Base-by-base conservation (phyloP, 441 rosid species). In the Pelargonium myrrhifolium region DNA sequence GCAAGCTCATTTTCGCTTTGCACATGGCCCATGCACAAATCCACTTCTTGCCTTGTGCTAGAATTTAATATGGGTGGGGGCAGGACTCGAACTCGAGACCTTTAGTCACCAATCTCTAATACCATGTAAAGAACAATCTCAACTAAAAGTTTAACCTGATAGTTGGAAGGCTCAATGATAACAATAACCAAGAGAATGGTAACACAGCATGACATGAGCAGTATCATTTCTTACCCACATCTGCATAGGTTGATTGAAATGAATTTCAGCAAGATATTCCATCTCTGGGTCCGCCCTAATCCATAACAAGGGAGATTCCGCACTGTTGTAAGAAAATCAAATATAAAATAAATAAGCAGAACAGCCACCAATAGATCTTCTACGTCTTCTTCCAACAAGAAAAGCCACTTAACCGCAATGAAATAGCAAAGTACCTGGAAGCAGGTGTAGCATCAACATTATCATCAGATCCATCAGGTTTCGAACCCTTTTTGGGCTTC, bases 211-310 rank as follows among this genome's bases (percentile, higher is more conserved):
- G 60, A 76, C 24, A 64, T 40, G 14, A 60, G 12, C 21, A 22
- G 42, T 3, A 12, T 40, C 9, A 51, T 35, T 35, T 64, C 99
- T 83, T 87, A 92, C 99, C 98, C 99, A 94, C 99, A 92, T 94
- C 86, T 89, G 99, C 63, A 92, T 85, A 73, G 99, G 98, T 85
- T 94, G 99, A 79, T 88, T 92, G 78, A 92, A 86, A 76, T 94
- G 94, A 83, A 92, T 81, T 85, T 92, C 99, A 73, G 98, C 87
- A 72, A 94, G 86, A 75, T 94, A 92, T 79, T 94, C 99, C 94
- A 94, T 92, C 81, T 94, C 99, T 35, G 99, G 97, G 77, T 94
- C 99, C 64, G 94, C 97, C 80, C 97, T 86, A 73, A 94, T 86
- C 98, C 99, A 94, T 59, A 86, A 83, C 72, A 94, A 82, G 35